These are phyloP conservation scores for Pseudopithomyces chartarum DNA, from an alignment of 2,329 filamentous ascomycete species.

Conservation along the genomic window DNA sequence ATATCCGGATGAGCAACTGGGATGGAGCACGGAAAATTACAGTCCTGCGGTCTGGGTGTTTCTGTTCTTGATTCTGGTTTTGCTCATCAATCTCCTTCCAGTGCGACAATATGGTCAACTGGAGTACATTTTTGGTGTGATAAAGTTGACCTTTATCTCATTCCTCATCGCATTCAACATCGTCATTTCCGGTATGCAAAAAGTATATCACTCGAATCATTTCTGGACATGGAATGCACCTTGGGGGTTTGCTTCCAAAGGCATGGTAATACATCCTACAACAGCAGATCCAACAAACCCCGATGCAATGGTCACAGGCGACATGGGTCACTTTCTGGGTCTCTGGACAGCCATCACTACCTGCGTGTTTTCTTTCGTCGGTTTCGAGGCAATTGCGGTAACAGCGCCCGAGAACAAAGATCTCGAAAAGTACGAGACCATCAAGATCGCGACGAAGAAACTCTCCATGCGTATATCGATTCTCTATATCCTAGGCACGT, in stretches of 20 bases:
- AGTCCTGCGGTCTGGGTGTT: slow-evolving; percentile 68
- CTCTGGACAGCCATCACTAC: slow-evolving; percentile 51
- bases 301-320: slow-evolving; percentile 35
- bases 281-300: slow-evolving; percentile 20
- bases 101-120: slow-evolving; percentile 86
- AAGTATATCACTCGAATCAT: slow-evolving; percentile 24
- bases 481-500: slow-evolving; percentile 49
- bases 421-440: slow-evolving; percentile 48
- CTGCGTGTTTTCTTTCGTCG: slow-evolving; percentile 51
- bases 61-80: slow-evolving; percentile 75
- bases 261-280: slow-evolving; percentile 31
- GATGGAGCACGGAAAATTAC: slow-evolving; percentile 72
- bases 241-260: slow-evolving; percentile 35
- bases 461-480: slow-evolving; percentile 51
- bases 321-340: slow-evolving; percentile 37
- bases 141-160: slow-evolving; percentile 70
- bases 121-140: slow-evolving; percentile 80
- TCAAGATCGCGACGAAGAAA: slow-evolving; percentile 53
- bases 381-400: slow-evolving; percentile 51
- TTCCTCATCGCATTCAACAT: slow-evolving; percentile 51
- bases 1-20: slow-evolving; percentile 53
- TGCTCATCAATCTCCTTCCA: slow-evolving; percentile 83
- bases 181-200: slow-evolving; percentile 41
- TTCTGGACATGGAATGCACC: slow-evolving; percentile 45
- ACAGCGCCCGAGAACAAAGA: slow-evolving; percentile 52